Conservation (phyloP, 192 early-diverging fungal genomes). For the Helicostylum pulchrum region DNA sequence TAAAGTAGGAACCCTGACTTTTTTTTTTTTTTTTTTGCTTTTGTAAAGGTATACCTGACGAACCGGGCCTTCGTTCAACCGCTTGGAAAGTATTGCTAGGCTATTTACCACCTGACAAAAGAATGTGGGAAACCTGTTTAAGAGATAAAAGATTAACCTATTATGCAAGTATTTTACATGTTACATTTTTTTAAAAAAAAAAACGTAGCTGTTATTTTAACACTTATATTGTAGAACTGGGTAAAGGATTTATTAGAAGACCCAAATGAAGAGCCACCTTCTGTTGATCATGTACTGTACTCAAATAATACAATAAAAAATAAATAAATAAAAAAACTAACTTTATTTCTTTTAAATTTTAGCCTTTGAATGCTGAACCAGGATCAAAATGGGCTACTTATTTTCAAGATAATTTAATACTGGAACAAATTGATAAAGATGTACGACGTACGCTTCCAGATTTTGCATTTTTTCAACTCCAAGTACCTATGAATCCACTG, state of each 20-base stretch:
- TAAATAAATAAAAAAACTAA: neutral
- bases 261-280: slow-evolving; percentile 43
- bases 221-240: slow-evolving; percentile 32
- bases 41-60: slow-evolving; percentile 69
- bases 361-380: slow-evolving; percentile 25
- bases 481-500: slow-evolving; percentile 52
- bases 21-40: no score
- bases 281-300: slow-evolving; percentile 39
- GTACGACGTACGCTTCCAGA: slow-evolving; percentile 72
- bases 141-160: slow-evolving; percentile 51
- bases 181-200: neutral
- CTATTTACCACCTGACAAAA: slow-evolving; percentile 64
- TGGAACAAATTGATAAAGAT: slow-evolving; percentile 79
- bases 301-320: neutral
- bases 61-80: slow-evolving; percentile 51
- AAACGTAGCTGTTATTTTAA: neutral
- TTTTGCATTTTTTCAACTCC: slow-evolving; percentile 70
- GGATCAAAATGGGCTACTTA: slow-evolving; percentile 50
- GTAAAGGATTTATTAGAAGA: slow-evolving; percentile 63
- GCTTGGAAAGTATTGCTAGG: slow-evolving; percentile 73
- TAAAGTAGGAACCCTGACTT: no score
- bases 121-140: slow-evolving; percentile 51
- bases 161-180: slow-evolving; percentile 46
- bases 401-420: slow-evolving; percentile 54
- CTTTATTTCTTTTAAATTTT: neutral